Base-by-base conservation (phyloP, 345 rosid species). In the Populus pruinosa region DNA sequence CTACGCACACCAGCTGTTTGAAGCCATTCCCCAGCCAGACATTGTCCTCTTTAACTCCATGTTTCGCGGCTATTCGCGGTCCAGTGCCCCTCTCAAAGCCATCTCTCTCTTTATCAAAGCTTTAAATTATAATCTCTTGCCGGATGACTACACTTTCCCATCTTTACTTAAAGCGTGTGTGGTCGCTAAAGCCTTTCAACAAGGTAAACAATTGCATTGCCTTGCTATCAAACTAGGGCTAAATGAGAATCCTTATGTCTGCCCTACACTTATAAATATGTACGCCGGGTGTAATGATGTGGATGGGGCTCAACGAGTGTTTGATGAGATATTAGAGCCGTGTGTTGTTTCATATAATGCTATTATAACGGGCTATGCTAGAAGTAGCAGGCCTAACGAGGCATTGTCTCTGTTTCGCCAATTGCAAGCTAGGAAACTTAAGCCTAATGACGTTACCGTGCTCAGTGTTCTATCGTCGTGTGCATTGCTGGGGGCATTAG, bases 151-250 rank as follows among this genome's bases (percentile, higher is more conserved):
- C 71, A 41, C 77, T 68, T 76, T 81, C 49, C 80, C 80, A 23
- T 67, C 80, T 35, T n/a, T 77, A 8, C 77, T 81, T 36, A 62
- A 81, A 72, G 77, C 80, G 10, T 72, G 80, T 38, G 71, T 74
- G 27, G 14, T 1, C 11, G 70, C 80, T 56, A 21, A 69, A 29
- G 83, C 83, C 14, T 68, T 81, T 17, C 59, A 14, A 6, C 71
- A 73, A 68, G 83, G 83, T 68, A 72, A 73, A 31, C 78, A 77
- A 11, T 39, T 81, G 80, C 83, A 80, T 80, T 49, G 73, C 64
- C 47, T 80, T 66, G 75, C 80, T 20, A 69, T 87, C 75, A 94
- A 92, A 83, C 71, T 88, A 44, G 92, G 91, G 81, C 43, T 92
- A 62, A 78, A 49, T 78, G 69, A 77, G 43, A 87, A 94, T 70